A percentile compares a stretch with the other conserved stretches of the same genome.
Conservation (phyloP, 2,329 filamentous ascomycete genomes). For the Monosporascus sp. region DNA sequence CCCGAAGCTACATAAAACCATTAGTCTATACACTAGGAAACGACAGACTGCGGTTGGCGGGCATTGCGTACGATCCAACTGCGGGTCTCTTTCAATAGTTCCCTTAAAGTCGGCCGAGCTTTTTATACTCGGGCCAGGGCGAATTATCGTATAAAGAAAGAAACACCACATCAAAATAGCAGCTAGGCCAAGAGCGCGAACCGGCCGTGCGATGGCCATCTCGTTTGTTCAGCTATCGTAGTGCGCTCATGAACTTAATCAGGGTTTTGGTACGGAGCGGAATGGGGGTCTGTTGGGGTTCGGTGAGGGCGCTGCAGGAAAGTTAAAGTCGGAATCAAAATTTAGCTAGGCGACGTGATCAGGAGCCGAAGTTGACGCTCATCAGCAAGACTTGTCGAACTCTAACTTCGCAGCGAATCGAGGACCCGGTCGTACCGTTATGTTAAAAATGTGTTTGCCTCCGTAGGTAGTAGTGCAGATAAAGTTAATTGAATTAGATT, state of each 20-base stretch:
- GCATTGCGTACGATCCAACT: slow-evolving; percentile 68
- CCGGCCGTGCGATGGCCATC: slow-evolving; percentile 83
- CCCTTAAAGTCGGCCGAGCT: slow-evolving; percentile 35
- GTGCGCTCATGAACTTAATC: slow-evolving; percentile 21
- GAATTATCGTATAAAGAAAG: slow-evolving; percentile 71
- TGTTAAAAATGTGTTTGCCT: too few species aligned
- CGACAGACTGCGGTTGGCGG: background rate
- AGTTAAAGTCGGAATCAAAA: background rate
- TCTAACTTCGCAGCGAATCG: too few species aligned
- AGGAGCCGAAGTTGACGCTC: background rate
- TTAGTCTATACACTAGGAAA: background rate
- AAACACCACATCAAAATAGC: slow-evolving; percentile 72
- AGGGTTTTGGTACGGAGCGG: background rate
- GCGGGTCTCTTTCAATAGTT: slow-evolving; percentile 67
- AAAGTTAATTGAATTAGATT: background rate
- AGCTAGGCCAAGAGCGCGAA: slow-evolving; percentile 70
- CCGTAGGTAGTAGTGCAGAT: too few species aligned
- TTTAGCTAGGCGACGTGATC: background rate
- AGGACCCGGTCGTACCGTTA: too few species aligned
- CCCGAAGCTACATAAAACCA: slow-evolving; percentile 58
- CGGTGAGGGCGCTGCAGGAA: background rate
- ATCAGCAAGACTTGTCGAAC: background rate
- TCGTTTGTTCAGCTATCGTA: slow-evolving; percentile 25
- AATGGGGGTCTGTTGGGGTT: background rate
- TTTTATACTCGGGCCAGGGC: slow-evolving; percentile 39